These are phyloP conservation scores for Coffea eugenioides DNA, from an alignment of 257 asterid genomes.

Conservation along the genomic window DNA sequence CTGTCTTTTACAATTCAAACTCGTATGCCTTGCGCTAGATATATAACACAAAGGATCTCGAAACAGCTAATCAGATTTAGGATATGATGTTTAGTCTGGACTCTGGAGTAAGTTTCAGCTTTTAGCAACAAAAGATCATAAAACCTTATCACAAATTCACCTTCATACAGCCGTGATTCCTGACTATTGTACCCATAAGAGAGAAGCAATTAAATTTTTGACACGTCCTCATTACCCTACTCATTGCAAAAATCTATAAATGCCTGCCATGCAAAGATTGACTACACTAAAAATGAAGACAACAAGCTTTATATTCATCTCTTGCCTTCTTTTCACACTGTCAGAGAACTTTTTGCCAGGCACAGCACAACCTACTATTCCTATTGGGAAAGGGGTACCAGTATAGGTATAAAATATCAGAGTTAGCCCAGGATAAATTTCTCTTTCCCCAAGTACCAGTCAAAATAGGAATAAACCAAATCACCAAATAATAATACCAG, in stretches of 20 bases:
- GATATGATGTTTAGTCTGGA: not conserved
- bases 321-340: not conserved
- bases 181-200: not conserved
- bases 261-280: not conserved
- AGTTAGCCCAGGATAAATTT: too few species aligned
- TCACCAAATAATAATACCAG: too few species aligned
- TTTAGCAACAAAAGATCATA: not conserved
- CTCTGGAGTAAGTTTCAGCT: not conserved
- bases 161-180: not conserved
- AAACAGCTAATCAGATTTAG: not conserved
- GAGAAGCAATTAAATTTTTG: not conserved
- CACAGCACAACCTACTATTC: conserved; percentile 1
- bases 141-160: not conserved
- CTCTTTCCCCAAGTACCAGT: too few species aligned
- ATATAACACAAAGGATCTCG: not conserved
- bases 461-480: too few species aligned
- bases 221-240: not conserved
- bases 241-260: not conserved
- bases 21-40: not conserved
- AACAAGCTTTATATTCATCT: not conserved
- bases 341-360: not conserved
- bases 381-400: too few species aligned
- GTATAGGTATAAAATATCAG: too few species aligned
- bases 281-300: not conserved
- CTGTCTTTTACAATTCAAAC: not conserved